Base-by-base conservation (phyloP, 192 early-diverging fungal species). In the Ramicandelaber brevisporus region DNA sequence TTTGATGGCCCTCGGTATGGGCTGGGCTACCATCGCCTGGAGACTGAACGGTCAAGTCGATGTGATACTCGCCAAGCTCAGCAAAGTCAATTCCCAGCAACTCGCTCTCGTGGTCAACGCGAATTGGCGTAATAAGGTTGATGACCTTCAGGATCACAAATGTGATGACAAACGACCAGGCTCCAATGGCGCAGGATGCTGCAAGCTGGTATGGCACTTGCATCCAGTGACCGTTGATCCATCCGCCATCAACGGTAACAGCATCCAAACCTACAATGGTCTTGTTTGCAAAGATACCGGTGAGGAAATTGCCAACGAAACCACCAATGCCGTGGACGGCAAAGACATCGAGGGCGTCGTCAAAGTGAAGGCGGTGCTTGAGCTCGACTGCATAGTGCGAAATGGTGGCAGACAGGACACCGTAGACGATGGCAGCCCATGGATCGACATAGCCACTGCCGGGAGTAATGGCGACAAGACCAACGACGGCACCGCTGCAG, bases 311-410 rank as follows among this genome's bases (percentile, higher is more conserved):
- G 1, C 87, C 87, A 21, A 81, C 58, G 26, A 67, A 33, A 11
- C 85, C 88, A 22, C 79, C 76, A 11, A 85, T 59, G 25, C 75
- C 84, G 40, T 93, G 87, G 6, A 80, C 65, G 31, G 72, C 68
- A 68, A 78, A 93, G 6, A 82, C 84, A 46, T 93, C 84, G 20
- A 85, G 65, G 15, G 83, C 72, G 50, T 90, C 81, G 47, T 89
- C 89, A 57, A 74, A 87, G 24, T 78, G 67, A 34, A 88, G 55
- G 26, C 57, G 53, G 34, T 73, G 62, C 69, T 95, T 95, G 22
- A 86, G 40, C 11, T 77, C 63, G 13, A 73, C 68, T 5, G 69
- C 71, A 37, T 71, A 54, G 56, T 90, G 85, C 58, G 85, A 88
- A 14, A 50, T 50, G 5, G 71, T 31, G 14, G 65, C 75, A 25